Evolutionary conservation across 768 basidiomycete species (phyloP).

Genomic region (Gloeophyllum trabeum): DNA sequence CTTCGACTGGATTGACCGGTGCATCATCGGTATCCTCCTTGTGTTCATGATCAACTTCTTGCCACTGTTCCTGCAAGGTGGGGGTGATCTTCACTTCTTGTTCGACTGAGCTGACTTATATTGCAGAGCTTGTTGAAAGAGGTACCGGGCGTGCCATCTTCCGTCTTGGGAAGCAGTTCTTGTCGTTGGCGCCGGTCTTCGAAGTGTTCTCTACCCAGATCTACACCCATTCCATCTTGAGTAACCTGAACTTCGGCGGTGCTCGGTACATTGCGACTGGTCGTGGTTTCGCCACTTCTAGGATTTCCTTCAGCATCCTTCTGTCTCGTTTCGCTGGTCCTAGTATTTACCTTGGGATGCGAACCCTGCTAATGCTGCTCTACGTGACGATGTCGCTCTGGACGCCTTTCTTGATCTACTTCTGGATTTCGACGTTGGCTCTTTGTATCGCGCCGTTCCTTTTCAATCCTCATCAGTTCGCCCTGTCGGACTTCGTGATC

Average conservation of each 20-base stretch:
- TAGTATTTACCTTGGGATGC: constrained; percentile 94
- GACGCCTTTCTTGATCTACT: constrained; percentile 91
- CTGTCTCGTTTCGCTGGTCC: constrained; percentile 99
- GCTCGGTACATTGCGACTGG: constrained; percentile 98
- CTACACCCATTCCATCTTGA: constrained; percentile 94
- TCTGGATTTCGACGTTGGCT: constrained; percentile 92
- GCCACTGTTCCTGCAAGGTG: constrained; percentile 91
- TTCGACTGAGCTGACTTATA: not conserved
- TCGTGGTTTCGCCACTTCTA: constrained; percentile 94
- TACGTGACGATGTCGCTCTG: constrained; percentile 90
- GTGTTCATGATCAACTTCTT: constrained; percentile 97
- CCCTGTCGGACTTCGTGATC: constrained; percentile 92
- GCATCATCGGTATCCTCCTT: constrained; percentile 96
- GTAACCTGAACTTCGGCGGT: constrained; percentile 94
- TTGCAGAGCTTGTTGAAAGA: constrained; percentile 84
- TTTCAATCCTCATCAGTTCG: constrained; percentile 99
- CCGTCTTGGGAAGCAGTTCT: constrained; percentile 89
- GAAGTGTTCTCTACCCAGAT: constrained; percentile 99
- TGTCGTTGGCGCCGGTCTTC: constrained; percentile 89
- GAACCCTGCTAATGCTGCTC: constrained; percentile 84
- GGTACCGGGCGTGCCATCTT: constrained; percentile 87
- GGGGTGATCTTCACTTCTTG: constrained; percentile 8
- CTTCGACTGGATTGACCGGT: constrained; percentile 90
- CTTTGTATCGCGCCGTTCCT: constrained; percentile 94
- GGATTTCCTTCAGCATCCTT: constrained; percentile 89